phyloP scores from a whole-genome alignment of 306 rosid genomes.

The Prinsepia uniflora region DNA sequence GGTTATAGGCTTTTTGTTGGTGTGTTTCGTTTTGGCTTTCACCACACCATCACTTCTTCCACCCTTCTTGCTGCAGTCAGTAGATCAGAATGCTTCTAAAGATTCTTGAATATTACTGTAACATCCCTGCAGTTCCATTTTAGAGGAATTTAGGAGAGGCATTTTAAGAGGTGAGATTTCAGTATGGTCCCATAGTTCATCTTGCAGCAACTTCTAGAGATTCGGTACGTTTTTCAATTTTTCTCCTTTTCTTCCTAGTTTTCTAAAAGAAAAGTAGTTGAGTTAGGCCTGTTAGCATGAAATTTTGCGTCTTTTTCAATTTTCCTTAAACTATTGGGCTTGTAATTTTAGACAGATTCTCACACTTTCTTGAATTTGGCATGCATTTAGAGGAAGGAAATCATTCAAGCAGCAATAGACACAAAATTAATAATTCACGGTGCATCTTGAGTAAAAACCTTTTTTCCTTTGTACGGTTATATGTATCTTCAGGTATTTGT shows the following conservation, averaged over 20 bases:
- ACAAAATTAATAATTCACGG: too few relatives aligned
- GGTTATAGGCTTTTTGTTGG: slow-evolving; percentile 53
- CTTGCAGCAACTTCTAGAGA: background rate
- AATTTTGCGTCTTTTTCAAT: background rate
- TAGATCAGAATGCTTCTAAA: slow-evolving; percentile 36
- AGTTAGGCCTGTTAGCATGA: background rate
- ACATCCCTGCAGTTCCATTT: background rate
- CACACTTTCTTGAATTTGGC: background rate
- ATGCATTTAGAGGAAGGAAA: background rate
- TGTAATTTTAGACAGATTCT: background rate
- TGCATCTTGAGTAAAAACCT: too few relatives aligned
- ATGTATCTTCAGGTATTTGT: too few relatives aligned
- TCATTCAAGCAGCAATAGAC: background rate
- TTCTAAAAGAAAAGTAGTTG: background rate
- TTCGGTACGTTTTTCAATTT: too few relatives aligned
- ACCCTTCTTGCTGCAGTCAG: slow-evolving; percentile 42
- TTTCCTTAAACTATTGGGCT: background rate
- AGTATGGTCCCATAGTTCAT: background rate
- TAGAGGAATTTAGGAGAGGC: background rate
- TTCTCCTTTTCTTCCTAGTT: background rate
- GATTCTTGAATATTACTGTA: slow-evolving; percentile 31
- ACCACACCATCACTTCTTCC: slow-evolving; percentile 53
- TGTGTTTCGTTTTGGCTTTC: slow-evolving; percentile 62
- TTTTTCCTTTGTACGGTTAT: too few relatives aligned
- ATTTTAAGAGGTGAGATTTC: background rate